Evolutionary conservation across 495 filamentous ascomycete genomes (phyloP), one percentile per base, ranked within the genome.

Genomic region (Sabuloglossum arenarium): DNA sequence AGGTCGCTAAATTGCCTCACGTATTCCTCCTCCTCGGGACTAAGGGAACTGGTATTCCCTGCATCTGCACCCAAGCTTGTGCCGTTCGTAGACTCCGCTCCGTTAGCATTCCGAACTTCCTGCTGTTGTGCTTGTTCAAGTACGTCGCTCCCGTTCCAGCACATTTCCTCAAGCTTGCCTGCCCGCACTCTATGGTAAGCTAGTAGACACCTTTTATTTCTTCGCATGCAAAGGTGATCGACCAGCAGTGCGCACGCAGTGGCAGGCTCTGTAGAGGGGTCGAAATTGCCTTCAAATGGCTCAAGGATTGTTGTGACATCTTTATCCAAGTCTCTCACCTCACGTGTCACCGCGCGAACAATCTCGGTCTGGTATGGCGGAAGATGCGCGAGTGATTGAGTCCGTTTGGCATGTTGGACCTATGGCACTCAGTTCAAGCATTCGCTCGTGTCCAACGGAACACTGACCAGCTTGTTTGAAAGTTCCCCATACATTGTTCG

Each of bases 11-110:
- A 97, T 64, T 86, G 81, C 54, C 90, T 75, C 39, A 94, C 82
- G 67, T 96, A 97, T 64, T 97, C 93, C 67, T 95, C 91, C 67
- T 99, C 93, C 66, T 99, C 91, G 1, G 93, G 90, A 66, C 89
- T 94, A 54, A 99, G 70, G 60, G 84, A 94, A 68, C 82, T 94
- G 56, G 77, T 75, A 56, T 71, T 74, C 27, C 73, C 73, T 8
- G 60, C 59, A 57, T 72, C 72, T 14, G 64, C 60, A 30, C 64
- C 61, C 60, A 68, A 59, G 42, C 61, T 32, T 56, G 61, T 19
- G 55, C 65, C 56, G 16, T 58, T 53, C 42, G 53, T 56, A 53
- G 31, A 54, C 59, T 69, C 61, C 46, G 59, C 58, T 46, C 60
- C 64, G 32, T 59, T 55, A 11, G 55, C 65, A 59, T 57, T 64